Evolutionary conservation across 1,284 basidiomycete species (phyloP).

Genomic region (Cerrena zonata): DNA sequence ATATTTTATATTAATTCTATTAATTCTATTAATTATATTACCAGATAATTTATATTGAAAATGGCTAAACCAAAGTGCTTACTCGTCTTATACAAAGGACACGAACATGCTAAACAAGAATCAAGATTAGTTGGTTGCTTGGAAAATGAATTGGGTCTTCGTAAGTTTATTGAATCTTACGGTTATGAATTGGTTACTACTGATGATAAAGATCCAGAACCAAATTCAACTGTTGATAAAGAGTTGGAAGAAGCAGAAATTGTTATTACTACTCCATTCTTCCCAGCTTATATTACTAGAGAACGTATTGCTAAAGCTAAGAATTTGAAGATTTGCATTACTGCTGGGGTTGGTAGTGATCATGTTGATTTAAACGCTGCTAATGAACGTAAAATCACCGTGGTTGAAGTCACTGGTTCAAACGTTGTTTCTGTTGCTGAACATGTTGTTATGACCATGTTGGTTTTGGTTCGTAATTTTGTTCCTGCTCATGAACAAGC

Average conservation of each 20-base stretch:
- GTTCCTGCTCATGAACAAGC: constrained; percentile 68
- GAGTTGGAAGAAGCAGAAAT: constrained; percentile 56
- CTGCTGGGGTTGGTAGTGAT: constrained; percentile 92
- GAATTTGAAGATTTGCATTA: constrained; percentile 89
- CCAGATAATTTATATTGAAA: background rate
- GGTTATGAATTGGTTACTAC: constrained; percentile 71
- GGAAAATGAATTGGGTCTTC: constrained; percentile 72
- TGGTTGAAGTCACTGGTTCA: constrained; percentile 31
- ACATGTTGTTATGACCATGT: constrained; percentile 82
- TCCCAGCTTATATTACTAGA: constrained; percentile 82
- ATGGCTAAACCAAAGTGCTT: constrained; percentile 60
- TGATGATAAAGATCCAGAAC: constrained; percentile 81
- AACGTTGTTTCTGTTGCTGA: constrained; percentile 92
- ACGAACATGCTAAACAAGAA: constrained; percentile 66
- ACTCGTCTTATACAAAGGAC: constrained; percentile 73
- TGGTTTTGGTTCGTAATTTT: constrained; percentile 84
- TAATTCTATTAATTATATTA: too few species aligned
- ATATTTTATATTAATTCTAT: too few species aligned
- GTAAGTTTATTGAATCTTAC: constrained; percentile 59
- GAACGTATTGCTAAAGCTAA: constrained; percentile 73
- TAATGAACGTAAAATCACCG: constrained; percentile 78
- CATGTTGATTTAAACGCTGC: constrained; percentile 89
- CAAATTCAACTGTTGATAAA: constrained; percentile 81
- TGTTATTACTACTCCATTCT: constrained; percentile 88
- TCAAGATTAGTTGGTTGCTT: constrained; percentile 80